A percentile compares a stretch with the other conserved stretches of the same genome.
phyloP scores from a whole-genome alignment of 2,329 filamentous ascomycete genomes.

The Geosmithia morbida region DNA sequence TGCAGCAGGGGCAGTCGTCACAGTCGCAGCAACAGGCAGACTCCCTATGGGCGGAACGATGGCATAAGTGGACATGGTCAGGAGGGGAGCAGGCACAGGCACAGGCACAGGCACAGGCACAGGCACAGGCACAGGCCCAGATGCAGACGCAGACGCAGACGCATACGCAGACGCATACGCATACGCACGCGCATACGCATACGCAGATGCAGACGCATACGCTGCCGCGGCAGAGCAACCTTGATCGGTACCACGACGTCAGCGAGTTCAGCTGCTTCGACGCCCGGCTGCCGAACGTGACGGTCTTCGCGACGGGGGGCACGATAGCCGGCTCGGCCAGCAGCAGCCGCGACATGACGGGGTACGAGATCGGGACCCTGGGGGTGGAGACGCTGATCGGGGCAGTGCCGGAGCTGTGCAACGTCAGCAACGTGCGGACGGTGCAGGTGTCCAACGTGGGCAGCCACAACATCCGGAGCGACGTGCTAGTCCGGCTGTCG shows the following conservation, averaged over 20 bases:
- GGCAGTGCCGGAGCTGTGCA: slow-evolving; percentile 37
- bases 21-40: background rate
- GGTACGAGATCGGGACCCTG: slow-evolving; percentile 26
- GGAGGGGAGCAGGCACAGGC: background rate
- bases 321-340: slow-evolving; percentile 40
- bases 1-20: background rate
- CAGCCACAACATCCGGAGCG: slow-evolving; percentile 30
- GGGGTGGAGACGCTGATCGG: slow-evolving; percentile 35
- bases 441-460: slow-evolving; percentile 36
- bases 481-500: slow-evolving; percentile 30
- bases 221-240: background rate
- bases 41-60: background rate
- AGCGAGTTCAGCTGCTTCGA: slow-evolving; percentile 14
- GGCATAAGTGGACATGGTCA: background rate
- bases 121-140: too few relatives aligned
- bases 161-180: background rate
- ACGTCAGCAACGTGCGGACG: slow-evolving; percentile 38
- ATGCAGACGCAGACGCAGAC: background rate
- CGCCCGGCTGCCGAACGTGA: slow-evolving; percentile 34
- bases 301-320: slow-evolving; percentile 41
- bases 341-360: slow-evolving; percentile 29
- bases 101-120: background rate
- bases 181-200: too few relatives aligned
- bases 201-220: background rate
- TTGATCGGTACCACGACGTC: background rate